A percentile compares a stretch with the other conserved stretches of the same genome.
Conservation (phyloP, 441 rosid genomes). For the Sinapis alba region DNA sequence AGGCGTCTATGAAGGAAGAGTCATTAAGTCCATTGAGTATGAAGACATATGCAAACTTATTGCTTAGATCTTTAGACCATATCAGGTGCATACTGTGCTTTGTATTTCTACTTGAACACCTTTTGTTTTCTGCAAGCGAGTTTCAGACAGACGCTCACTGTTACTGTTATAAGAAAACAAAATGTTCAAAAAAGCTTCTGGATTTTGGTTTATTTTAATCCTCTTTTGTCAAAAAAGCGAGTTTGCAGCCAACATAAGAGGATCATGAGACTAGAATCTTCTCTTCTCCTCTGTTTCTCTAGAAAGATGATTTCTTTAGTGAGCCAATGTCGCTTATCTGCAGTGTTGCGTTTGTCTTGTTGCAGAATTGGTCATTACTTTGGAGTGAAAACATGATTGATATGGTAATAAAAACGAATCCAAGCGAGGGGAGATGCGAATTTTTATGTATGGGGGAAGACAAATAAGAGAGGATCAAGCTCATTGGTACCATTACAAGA, state of each 20-base stretch:
- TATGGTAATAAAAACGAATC: constrained; percentile 28
- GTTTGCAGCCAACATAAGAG: too few relatives aligned
- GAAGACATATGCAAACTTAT: constrained; percentile 91
- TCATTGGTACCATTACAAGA: constrained; percentile 25
- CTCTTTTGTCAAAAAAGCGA: background rate
- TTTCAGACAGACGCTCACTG: constrained; percentile 4
- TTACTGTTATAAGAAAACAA: background rate
- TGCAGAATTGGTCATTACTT: constrained; percentile 6
- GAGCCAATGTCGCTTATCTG: constrained; percentile 6
- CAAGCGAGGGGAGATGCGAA: constrained; percentile 32
- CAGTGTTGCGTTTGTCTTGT: constrained; percentile 7
- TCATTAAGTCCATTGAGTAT: constrained; percentile 79
- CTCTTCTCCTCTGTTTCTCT: background rate
- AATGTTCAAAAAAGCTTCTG: background rate
- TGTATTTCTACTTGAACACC: background rate
- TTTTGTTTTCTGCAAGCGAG: background rate
- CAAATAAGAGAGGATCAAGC: constrained; percentile 30
- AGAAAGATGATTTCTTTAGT: background rate
- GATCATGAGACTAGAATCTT: background rate
- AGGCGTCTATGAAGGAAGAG: constrained; percentile 92
- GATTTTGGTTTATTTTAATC: constrained; percentile 14
- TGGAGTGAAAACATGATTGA: background rate
- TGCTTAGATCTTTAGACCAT: constrained; percentile 36
- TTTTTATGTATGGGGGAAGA: constrained; percentile 3
- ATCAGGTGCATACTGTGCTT: background rate